phyloP scores from a whole-genome alignment of 1,284 basidiomycete genomes.

The Ustilago curta region DNA sequence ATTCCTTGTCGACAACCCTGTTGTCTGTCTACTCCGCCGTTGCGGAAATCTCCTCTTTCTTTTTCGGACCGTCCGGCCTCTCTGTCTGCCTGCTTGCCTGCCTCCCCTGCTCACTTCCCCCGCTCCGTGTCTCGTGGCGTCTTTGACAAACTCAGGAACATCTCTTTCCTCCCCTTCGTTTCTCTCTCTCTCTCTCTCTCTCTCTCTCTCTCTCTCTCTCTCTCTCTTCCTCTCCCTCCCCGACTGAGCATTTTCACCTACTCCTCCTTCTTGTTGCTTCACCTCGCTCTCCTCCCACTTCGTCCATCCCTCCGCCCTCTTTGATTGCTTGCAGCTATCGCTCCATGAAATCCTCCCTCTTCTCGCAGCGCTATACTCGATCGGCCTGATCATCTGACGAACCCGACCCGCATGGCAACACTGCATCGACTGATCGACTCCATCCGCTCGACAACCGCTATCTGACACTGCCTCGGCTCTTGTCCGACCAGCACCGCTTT shows the following conservation, averaged over 20 bases:
- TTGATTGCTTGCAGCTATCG: background rate
- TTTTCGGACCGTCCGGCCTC: background rate
- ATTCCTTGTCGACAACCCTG: background rate
- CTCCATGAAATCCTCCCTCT: background rate
- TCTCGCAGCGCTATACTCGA: background rate
- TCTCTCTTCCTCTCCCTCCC: background rate
- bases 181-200: background rate
- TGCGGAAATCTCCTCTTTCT: too few species aligned
- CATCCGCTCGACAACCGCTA: background rate
- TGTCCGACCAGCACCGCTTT: background rate
- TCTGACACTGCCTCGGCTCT: background rate
- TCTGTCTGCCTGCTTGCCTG: slow-evolving; percentile 1
- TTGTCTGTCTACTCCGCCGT: too few species aligned
- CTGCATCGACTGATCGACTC: background rate
- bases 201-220: background rate
- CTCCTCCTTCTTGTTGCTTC: background rate
- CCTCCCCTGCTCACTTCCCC: background rate
- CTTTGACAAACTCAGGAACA: too few species aligned
- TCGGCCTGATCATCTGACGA: background rate
- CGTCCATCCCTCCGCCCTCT: background rate
- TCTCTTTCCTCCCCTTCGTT: background rate
- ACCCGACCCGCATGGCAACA: background rate
- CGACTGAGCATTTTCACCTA: background rate
- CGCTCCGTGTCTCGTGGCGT: background rate
- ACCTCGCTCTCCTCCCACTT: background rate